Conservation (phyloP, 768 basidiomycete genomes). For the Crepidotus variabilis region DNA sequence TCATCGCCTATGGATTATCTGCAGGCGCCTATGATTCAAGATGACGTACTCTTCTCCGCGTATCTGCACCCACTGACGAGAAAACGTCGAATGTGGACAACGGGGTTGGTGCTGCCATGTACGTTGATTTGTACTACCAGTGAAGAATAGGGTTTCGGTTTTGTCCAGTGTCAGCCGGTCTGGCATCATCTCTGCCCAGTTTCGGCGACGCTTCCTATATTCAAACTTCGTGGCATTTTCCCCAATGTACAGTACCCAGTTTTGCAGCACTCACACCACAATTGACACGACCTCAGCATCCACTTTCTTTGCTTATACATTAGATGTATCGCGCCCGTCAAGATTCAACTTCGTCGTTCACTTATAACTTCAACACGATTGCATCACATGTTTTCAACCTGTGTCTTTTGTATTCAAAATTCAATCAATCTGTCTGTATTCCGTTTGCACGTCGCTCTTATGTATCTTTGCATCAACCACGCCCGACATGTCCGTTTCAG, state of each 20-base stretch:
- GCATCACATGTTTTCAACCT: neutral
- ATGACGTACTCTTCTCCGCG: constrained; percentile 61
- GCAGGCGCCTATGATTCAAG: constrained; percentile 57
- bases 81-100: constrained; percentile 27
- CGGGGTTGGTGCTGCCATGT: constrained; percentile 9
- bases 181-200: neutral
- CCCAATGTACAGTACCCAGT: neutral
- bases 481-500: constrained; percentile 1
- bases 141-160: neutral
- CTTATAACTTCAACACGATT: neutral
- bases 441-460: constrained; percentile 7
- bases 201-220: neutral
- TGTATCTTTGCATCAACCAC: constrained; percentile 18
- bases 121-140: constrained; percentile 9
- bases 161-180: neutral
- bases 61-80: constrained; percentile 45
- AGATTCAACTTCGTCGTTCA: neutral
- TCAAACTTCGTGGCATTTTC: too few relatives aligned
- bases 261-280: neutral
- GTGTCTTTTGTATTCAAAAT: neutral
- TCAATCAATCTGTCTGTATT: neutral
- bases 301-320: neutral
- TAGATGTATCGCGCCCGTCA: neutral
- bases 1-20: constrained; percentile 66
- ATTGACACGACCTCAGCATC: neutral